Evolutionary conservation across 2,329 filamentous ascomycete species (phyloP).

Genomic region (Alternaria solani): DNA sequence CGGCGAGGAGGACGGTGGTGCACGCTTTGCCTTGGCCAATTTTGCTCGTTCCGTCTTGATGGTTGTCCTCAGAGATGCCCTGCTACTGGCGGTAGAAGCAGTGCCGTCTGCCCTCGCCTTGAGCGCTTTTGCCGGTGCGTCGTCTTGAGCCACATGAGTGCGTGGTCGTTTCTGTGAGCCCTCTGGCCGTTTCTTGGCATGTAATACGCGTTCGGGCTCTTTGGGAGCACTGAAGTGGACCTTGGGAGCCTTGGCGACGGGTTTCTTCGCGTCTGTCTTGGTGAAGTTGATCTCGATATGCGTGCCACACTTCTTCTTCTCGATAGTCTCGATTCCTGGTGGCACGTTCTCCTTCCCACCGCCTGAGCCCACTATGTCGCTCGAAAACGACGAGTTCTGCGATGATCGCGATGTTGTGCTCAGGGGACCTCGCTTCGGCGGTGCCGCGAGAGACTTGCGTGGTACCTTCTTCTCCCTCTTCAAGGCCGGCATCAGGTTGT

Average conservation of each 20-base stretch:
- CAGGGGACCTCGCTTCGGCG: conserved; percentile 61
- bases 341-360: conserved; percentile 71
- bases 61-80: conserved; percentile 32
- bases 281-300: conserved; percentile 45
- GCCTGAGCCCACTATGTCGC: conserved; percentile 62
- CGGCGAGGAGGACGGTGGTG: conserved; percentile 45
- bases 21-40: conserved; percentile 28
- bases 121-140: conserved; percentile 47
- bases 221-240: conserved; percentile 42
- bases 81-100: conserved; percentile 36
- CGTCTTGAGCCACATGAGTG: conserved; percentile 42
- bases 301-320: conserved; percentile 35
- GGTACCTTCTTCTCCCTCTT: conserved; percentile 46
- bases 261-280: conserved; percentile 37
- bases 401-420: conserved; percentile 50
- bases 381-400: conserved; percentile 53
- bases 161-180: conserved; percentile 45
- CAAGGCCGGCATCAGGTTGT: conserved; percentile 37
- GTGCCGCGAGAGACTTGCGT: conserved; percentile 55
- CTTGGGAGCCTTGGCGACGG: conserved; percentile 32
- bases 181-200: conserved; percentile 35
- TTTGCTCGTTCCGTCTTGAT: conserved; percentile 40
- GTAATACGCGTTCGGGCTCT: conserved; percentile 24
- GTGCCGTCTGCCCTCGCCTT: conserved; percentile 41
- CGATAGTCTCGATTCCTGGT: conserved; percentile 53